A percentile compares a stretch with the other conserved stretches of the same genome.
These are phyloP conservation scores for Plasmodium coatneyi DNA, from an alignment of 169 alveolate genomes.

Conservation along the genomic window DNA sequence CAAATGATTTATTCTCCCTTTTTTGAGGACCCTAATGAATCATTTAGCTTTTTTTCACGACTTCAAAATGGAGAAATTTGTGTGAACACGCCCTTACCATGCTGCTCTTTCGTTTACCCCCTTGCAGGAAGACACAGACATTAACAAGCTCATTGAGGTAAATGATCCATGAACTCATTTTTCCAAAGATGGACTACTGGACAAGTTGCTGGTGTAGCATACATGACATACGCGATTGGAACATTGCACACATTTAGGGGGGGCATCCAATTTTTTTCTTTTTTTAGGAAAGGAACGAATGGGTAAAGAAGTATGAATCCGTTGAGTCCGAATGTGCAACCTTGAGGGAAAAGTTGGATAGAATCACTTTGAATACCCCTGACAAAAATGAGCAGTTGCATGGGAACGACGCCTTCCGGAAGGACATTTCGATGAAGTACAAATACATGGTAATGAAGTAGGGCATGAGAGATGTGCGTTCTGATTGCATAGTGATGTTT, in stretches of 20 bases:
- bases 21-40: not conserved
- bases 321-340: constrained; percentile 15
- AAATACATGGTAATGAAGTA: constrained; percentile 22
- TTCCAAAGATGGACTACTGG: not conserved
- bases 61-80: not conserved
- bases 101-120: not conserved
- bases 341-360: constrained; percentile 18
- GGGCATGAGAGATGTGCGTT: not conserved
- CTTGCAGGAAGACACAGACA: constrained; percentile 29
- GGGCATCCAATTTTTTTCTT: not conserved
- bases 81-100: not conserved
- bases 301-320: constrained; percentile 45
- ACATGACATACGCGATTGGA: not conserved
- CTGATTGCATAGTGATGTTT: not conserved
- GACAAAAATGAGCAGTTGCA: constrained; percentile 1
- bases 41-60: not conserved
- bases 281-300: constrained; percentile 58
- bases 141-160: constrained; percentile 38
- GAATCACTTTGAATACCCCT: not conserved
- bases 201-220: not conserved
- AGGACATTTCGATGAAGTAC: constrained; percentile 31
- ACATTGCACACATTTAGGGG: not conserved
- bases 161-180: not conserved
- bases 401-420: not conserved
- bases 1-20: not conserved